Evolutionary conservation across 2,329 filamentous ascomycete species (phyloP).

Genomic region (Elsinoe batatas): DNA sequence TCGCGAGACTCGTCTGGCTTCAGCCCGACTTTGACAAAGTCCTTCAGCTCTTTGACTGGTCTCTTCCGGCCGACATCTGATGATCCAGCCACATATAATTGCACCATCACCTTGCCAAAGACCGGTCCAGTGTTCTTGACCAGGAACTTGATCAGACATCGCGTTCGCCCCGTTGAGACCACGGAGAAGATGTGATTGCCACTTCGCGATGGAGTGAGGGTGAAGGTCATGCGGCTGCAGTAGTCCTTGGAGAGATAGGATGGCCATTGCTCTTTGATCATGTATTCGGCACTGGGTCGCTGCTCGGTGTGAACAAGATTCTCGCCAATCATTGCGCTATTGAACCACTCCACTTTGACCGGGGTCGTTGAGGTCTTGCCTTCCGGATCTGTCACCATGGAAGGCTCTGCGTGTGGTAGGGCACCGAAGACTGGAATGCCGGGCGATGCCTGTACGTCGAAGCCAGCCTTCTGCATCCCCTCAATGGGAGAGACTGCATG

Average conservation of each 20-base stretch:
- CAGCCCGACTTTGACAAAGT: conserved; percentile 56
- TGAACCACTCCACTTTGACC: conserved; percentile 1
- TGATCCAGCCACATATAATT: conserved; percentile 56
- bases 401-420: neutral
- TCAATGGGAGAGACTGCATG: conserved; percentile 12
- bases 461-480: conserved; percentile 2
- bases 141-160: conserved; percentile 27
- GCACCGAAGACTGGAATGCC: neutral
- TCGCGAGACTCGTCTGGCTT: conserved; percentile 47
- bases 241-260: neutral
- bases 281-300: neutral
- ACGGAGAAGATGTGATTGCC: conserved; percentile 2
- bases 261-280: conserved; percentile 6
- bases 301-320: neutral
- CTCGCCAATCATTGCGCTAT: neutral
- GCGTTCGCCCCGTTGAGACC: neutral
- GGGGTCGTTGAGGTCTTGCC: neutral
- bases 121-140: conserved; percentile 48
- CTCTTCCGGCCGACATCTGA: conserved; percentile 45
- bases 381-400: neutral
- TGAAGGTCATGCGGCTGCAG: conserved; percentile 1
- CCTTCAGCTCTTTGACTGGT: conserved; percentile 61
- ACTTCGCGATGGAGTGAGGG: neutral
- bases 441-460: neutral
- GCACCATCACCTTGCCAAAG: conserved; percentile 54